Evolutionary conservation across 768 basidiomycete species (phyloP).

Genomic region (Solioccasus polychromus): DNA sequence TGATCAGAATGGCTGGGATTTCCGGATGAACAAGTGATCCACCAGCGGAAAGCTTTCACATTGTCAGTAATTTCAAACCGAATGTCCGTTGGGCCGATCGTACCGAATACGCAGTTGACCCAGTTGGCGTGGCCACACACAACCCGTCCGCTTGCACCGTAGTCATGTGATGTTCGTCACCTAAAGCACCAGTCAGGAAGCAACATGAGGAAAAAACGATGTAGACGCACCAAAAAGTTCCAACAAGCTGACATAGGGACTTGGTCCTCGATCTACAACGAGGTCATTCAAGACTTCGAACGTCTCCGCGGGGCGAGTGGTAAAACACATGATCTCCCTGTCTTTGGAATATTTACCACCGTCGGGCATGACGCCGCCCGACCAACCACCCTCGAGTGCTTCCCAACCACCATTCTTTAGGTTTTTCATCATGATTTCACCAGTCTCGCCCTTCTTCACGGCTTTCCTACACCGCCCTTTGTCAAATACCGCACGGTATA

Average conservation of each 20-base stretch:
- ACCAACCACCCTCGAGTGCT: constrained; percentile 82
- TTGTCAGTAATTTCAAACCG: constrained; percentile 6
- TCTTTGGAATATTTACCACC: constrained; percentile 62
- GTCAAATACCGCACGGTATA: constrained; percentile 87
- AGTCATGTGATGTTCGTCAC: constrained; percentile 98
- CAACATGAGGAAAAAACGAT: background rate
- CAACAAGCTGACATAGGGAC: constrained; percentile 92
- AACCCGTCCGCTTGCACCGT: constrained; percentile 98
- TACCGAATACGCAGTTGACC: constrained; percentile 97
- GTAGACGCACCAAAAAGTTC: constrained; percentile 86
- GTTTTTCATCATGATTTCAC: constrained; percentile 96
- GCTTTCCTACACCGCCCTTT: constrained; percentile 70
- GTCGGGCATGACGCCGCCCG: constrained; percentile 41
- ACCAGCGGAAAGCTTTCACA: constrained; percentile 79
- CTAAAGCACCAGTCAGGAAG: constrained; percentile 39
- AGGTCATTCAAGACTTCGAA: constrained; percentile 97
- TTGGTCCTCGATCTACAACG: constrained; percentile 96
- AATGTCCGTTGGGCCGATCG: constrained; percentile 20
- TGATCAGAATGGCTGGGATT: constrained; percentile 93
- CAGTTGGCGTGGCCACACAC: constrained; percentile 93
- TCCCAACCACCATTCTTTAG: constrained; percentile 93
- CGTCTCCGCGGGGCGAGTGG: constrained; percentile 90
- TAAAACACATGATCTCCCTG: constrained; percentile 98
- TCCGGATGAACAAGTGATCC: constrained; percentile 98
- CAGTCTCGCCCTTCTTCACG: constrained; percentile 89